Evolutionary conservation across 176 grass and related monocot genomes (phyloP), one percentile per base, ranked within the genome.

Genomic region (Dendrocalamus sinicus): DNA sequence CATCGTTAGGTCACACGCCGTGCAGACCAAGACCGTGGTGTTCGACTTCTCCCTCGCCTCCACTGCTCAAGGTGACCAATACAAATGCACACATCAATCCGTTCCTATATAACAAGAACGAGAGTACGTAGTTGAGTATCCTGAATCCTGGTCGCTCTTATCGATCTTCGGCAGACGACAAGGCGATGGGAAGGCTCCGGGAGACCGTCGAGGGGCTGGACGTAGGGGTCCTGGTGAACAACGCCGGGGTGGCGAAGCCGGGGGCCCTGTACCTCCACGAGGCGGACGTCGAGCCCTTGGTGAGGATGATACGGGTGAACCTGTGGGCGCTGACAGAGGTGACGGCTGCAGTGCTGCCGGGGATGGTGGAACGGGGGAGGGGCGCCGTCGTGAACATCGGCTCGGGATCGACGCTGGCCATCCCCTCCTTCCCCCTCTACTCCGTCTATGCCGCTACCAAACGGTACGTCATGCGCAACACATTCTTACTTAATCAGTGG

Each of bases 341-440:
- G 9, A 73, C 89, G 9, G 82, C 81, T 4, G 67, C 68, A 19
- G 89, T 94, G 41, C 51, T 94, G 26, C 78, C 89, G 0, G 83
- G 82, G 35, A 94, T 94, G 92, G 28, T 84, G 64, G 41, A 63
- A 58, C 81, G 83, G 4, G 37, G 76, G 15, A 44, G 75, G 44
- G 92, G 92, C 43, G 89, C 92, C 43, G 23, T 91, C 13, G 73
- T 91, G 13, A 91, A 86, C 86, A 89, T 89, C 26, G 89, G 89
- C 7, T 94, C 83, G 0, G 86, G 70, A 0, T 68, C 92, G 6
- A 35, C 78, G 15, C 28, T 63, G 44, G 81, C 63, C 8, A n/a
- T 94, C 4, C 92, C 89, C 0, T 89, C 89, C 1, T 88, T 85
- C 58, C 92, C 92, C 0, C 85, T 93, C 43, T 53, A 84, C 43